phyloP scores from a whole-genome alignment of 169 alveolate genomes.

The Cytauxzoon felis region DNA sequence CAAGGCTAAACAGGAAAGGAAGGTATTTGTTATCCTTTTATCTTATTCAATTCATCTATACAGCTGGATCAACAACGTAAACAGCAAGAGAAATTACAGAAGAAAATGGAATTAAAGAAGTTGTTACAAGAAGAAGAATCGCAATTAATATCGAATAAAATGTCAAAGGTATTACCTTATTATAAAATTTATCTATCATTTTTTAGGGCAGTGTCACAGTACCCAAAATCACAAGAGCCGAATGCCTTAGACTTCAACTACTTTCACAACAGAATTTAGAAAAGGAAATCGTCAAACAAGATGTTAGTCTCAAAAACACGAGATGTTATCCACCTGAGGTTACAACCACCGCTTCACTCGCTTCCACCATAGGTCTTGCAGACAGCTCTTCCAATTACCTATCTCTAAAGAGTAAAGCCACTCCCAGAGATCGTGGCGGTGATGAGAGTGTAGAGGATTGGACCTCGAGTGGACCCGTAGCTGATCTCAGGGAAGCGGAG shows the following conservation, averaged over 20 bases:
- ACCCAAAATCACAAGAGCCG: slow-evolving; percentile 59
- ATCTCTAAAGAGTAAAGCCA: no score
- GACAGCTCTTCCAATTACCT: no score
- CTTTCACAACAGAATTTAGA: slow-evolving; percentile 42
- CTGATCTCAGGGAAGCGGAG: no score
- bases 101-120: slow-evolving; percentile 45
- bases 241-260: slow-evolving; percentile 33
- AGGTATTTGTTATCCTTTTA: slow-evolving; percentile 28
- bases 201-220: slow-evolving; percentile 41
- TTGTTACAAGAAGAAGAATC: slow-evolving; percentile 54
- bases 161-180: slow-evolving; percentile 21
- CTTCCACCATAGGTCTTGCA: no score
- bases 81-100: slow-evolving; percentile 57
- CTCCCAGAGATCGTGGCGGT: no score
- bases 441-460: no score
- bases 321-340: no score
- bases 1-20: slow-evolving; percentile 70
- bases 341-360: no score
- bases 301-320: no score
- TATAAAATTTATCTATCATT: background rate
- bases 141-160: slow-evolving; percentile 46
- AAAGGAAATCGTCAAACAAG: slow-evolving; percentile 30
- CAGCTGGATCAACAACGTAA: slow-evolving; percentile 54
- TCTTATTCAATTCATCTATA: background rate
- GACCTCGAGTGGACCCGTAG: no score